These are phyloP conservation scores for Acanthamoeba lenticulata DNA, from an alignment of 208 protist genomes.

Conservation along the genomic window DNA sequence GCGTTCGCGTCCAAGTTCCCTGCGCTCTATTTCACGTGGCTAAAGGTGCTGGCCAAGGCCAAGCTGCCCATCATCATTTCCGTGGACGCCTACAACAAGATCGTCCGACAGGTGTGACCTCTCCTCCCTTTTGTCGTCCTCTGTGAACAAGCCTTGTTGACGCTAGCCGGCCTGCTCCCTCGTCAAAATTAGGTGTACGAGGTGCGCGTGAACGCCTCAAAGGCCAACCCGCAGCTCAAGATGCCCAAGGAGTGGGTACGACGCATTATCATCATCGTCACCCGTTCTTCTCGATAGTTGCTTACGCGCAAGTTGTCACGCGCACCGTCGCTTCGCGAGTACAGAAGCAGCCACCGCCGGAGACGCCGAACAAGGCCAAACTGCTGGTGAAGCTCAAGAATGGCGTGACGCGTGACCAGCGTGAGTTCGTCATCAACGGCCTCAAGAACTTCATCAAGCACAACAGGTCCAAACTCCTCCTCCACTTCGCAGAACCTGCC, in stretches of 20 bases:
- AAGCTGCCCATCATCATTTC: conserved; percentile 87
- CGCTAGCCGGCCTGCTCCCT: no score
- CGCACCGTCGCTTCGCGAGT: background rate
- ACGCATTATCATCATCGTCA: background rate
- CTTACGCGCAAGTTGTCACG: background rate
- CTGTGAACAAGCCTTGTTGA: no score
- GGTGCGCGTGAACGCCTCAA: background rate
- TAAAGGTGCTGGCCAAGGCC: conserved; percentile 68
- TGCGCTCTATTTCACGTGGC: conserved; percentile 89
- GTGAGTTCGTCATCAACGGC: conserved; percentile 89
- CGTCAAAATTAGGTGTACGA: background rate
- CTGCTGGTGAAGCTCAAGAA: conserved; percentile 88
- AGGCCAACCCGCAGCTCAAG: background rate
- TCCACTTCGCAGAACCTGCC: no score
- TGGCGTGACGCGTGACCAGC: conserved; percentile 74
- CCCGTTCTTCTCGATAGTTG: background rate
- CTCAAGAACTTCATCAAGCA: conserved; percentile 87
- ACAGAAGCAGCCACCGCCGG: background rate
- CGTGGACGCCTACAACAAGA: conserved; percentile 70
- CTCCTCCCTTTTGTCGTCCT: background rate
- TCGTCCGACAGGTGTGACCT: background rate
- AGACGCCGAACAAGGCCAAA: conserved; percentile 67
- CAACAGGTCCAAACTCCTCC: background rate
- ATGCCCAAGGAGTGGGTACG: background rate
- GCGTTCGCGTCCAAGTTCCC: conserved; percentile 45